phyloP scores from a whole-genome alignment of 73 alveolate genomes.

The Halteria grandinella region DNA sequence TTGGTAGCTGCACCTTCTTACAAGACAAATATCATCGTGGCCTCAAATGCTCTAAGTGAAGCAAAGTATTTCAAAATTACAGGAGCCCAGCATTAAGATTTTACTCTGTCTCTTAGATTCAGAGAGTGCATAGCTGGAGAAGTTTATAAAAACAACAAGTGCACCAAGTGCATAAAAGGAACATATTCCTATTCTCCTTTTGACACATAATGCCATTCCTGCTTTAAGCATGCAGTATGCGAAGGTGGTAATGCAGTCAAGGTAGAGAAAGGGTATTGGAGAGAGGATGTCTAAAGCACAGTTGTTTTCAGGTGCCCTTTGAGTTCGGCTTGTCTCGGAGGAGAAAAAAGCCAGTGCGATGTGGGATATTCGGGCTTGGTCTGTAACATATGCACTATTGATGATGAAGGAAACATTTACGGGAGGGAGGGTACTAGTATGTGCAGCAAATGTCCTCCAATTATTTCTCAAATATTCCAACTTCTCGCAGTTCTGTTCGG shows the following conservation, averaged over 20 bases:
- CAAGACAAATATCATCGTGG: too few relatives aligned
- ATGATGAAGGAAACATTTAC: slow-evolving; percentile 19
- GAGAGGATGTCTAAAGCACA: slow-evolving; percentile 31
- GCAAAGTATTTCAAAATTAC: too few relatives aligned
- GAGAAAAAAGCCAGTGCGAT: not conserved
- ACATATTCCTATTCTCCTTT: slow-evolving; percentile 19
- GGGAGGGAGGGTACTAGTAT: slow-evolving; percentile 14
- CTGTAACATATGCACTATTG: not conserved
- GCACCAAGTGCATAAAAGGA: slow-evolving; percentile 58
- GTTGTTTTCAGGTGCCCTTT: not conserved
- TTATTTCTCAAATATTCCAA: slow-evolving; percentile 15
- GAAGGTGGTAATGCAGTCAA: slow-evolving; percentile 57
- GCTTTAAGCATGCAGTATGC: slow-evolving; percentile 60
- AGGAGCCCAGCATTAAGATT: not conserved
- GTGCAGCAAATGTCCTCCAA: slow-evolving; percentile 10
- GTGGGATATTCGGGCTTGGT: slow-evolving; percentile 26
- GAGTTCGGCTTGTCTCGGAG: too few relatives aligned
- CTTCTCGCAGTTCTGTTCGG: not conserved
- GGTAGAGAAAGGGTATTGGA: slow-evolving; percentile 70
- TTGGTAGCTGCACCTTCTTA: too few relatives aligned
- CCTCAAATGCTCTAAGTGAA: too few relatives aligned
- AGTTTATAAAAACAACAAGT: slow-evolving; percentile 2
- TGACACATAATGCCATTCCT: slow-evolving; percentile 48
- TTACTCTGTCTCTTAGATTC: slow-evolving; percentile 18
- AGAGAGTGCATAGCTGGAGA: slow-evolving; percentile 66